Conservation (phyloP, 352 stramenopile species). For the Phytophthora sp. region DNA sequence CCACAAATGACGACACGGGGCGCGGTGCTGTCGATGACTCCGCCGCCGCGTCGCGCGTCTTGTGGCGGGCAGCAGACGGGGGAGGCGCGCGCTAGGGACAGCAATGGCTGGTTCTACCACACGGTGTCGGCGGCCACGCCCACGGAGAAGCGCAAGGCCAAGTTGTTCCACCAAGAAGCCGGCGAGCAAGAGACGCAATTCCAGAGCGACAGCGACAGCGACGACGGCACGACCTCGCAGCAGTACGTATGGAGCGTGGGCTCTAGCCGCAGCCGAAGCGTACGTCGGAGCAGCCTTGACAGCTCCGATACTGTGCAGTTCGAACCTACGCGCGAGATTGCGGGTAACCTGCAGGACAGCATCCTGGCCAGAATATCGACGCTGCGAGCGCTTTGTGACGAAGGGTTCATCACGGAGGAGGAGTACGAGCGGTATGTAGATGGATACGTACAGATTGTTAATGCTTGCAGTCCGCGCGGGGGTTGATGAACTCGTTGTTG, state of each 20-base stretch:
- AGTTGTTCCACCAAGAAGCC: constrained; percentile 33
- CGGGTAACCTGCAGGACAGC: constrained; percentile 51
- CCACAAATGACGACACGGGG: constrained; percentile 6
- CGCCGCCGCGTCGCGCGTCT: constrained; percentile 26
- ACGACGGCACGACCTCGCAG: constrained; percentile 18
- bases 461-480: not conserved
- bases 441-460: not conserved
- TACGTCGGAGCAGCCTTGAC: constrained; percentile 13
- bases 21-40: constrained; percentile 9
- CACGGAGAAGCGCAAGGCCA: constrained; percentile 35
- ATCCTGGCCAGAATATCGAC: constrained; percentile 77
- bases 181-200: constrained; percentile 31
- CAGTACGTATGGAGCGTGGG: constrained; percentile 32
- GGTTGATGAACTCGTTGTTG: constrained; percentile 13
- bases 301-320: constrained; percentile 27
- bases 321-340: constrained; percentile 49
- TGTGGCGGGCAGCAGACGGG: constrained; percentile 48
- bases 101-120: constrained; percentile 45
- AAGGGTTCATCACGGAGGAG: constrained; percentile 80
- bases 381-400: constrained; percentile 71
- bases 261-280: no score
- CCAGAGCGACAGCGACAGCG: constrained; percentile 8
- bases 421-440: constrained; percentile 73
- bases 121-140: constrained; percentile 64
- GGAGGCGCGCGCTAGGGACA: constrained; percentile 24